These are phyloP conservation scores for Poa pratensis DNA, from an alignment of 176 grass and related monocot genomes.

Conservation along the genomic window DNA sequence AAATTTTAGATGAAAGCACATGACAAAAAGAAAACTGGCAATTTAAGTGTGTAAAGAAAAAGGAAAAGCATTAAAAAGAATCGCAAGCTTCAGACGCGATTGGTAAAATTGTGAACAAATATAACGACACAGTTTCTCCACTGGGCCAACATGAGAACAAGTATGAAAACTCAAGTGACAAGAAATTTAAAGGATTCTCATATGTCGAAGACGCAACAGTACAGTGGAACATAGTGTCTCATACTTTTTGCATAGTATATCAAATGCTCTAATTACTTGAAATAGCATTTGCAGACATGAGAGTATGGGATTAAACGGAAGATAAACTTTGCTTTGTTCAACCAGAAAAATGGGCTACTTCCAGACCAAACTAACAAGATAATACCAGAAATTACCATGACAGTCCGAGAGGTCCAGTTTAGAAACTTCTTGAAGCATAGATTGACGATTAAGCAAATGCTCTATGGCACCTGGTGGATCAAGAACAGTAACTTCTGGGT, in stretches of 20 bases:
- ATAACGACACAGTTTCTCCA: constrained; percentile 21
- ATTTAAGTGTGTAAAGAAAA: neutral
- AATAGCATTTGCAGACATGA: constrained; percentile 5
- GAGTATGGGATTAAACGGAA: constrained; percentile 8
- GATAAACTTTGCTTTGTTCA: constrained; percentile 17
- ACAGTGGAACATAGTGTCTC: neutral
- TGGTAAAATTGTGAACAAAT: neutral
- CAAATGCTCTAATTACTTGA: constrained; percentile 10
- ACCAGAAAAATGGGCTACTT: constrained; percentile 27
- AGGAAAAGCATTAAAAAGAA: neutral
- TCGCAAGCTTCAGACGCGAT: neutral
- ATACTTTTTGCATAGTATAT: neutral
- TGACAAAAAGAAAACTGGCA: neutral
- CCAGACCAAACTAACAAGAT: constrained; percentile 19
- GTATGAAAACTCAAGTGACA: constrained; percentile 1
- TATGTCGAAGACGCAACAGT: neutral
- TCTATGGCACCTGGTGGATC: constrained; percentile 94
- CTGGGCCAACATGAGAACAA: constrained; percentile 5
- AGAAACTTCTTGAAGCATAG: constrained; percentile 96
- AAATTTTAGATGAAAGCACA: constrained; percentile 26
- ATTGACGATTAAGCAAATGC: constrained; percentile 84
- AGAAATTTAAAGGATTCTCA: constrained; percentile 8
- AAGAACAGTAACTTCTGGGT: constrained; percentile 97
- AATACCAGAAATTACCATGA: constrained; percentile 68
- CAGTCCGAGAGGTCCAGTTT: constrained; percentile 75